These are phyloP conservation scores for Fusarium coicis DNA, from an alignment of 2,329 filamentous ascomycete genomes.

Conservation along the genomic window DNA sequence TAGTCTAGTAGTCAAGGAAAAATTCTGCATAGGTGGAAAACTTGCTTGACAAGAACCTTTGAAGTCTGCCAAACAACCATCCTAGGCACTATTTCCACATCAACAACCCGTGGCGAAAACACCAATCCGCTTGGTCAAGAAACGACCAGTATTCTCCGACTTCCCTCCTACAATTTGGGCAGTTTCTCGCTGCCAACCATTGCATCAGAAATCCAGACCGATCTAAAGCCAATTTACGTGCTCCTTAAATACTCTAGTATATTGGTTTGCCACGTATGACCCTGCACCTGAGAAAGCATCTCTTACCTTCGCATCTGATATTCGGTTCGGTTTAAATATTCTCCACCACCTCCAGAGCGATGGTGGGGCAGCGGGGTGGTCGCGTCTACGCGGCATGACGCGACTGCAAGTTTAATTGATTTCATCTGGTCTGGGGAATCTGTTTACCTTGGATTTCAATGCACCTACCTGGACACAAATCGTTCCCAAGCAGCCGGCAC, in stretches of 20 bases:
- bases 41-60: not conserved
- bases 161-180: not conserved
- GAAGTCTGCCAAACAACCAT: not conserved
- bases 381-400: slow-evolving; percentile 23
- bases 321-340: slow-evolving; percentile 3
- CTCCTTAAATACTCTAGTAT: not conserved
- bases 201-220: not conserved
- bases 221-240: not conserved
- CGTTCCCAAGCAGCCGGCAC: not conserved
- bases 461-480: not conserved
- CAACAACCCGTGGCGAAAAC: not conserved
- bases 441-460: not conserved
- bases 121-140: too few relatives aligned
- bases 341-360: not conserved
- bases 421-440: not conserved
- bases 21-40: not conserved
- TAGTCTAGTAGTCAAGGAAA: not conserved
- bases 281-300: not conserved
- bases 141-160: not conserved
- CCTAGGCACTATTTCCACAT: not conserved
- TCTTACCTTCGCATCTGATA: not conserved
- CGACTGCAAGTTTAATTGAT: slow-evolving; percentile 34
- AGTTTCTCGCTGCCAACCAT: not conserved
- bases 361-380: slow-evolving; percentile 10
- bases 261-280: not conserved